These are phyloP conservation scores for Rhodotorula sp. DNA, from an alignment of 1,284 basidiomycete species.

Conservation along the genomic window DNA sequence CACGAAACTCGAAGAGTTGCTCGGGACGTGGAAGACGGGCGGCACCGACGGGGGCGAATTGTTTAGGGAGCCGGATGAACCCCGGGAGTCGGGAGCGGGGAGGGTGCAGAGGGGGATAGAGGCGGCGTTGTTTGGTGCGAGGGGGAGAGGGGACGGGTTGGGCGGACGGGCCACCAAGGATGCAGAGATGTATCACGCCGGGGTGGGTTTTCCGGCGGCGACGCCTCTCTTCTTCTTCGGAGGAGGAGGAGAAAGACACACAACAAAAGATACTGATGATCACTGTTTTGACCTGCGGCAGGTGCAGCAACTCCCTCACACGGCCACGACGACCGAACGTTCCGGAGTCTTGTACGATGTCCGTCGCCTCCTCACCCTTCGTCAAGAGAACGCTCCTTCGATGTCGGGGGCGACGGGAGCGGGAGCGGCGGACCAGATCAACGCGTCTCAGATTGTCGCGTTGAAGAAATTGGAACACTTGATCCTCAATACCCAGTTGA, in stretches of 20 bases:
- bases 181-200: constrained; percentile 18
- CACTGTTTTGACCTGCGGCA: not conserved
- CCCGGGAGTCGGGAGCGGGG: constrained; percentile 14
- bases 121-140: constrained; percentile 38
- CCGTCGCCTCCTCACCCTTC: constrained; percentile 34
- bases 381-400: constrained; percentile 16
- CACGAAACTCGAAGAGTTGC: constrained; percentile 93
- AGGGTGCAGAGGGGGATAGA: constrained; percentile 42
- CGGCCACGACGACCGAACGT: constrained; percentile 34
- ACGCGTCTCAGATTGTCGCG: constrained; percentile 63
- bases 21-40: constrained; percentile 84
- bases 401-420: constrained; percentile 47
- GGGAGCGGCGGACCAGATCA: constrained; percentile 64
- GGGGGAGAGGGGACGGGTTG: constrained; percentile 20
- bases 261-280: not conserved
- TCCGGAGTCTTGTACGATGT: constrained; percentile 43
- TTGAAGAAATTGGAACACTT: constrained; percentile 73
- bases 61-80: constrained; percentile 58
- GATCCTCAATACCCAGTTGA: constrained; percentile 69
- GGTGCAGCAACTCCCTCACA: constrained; percentile 27
- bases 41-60: constrained; percentile 74
- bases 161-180: constrained; percentile 4
- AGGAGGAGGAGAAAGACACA: too few relatives aligned
- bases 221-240: too few relatives aligned
- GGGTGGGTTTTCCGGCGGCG: constrained; percentile 5